Conservation (phyloP, 805 yeast species). For the Candida sakaeoensis region DNA sequence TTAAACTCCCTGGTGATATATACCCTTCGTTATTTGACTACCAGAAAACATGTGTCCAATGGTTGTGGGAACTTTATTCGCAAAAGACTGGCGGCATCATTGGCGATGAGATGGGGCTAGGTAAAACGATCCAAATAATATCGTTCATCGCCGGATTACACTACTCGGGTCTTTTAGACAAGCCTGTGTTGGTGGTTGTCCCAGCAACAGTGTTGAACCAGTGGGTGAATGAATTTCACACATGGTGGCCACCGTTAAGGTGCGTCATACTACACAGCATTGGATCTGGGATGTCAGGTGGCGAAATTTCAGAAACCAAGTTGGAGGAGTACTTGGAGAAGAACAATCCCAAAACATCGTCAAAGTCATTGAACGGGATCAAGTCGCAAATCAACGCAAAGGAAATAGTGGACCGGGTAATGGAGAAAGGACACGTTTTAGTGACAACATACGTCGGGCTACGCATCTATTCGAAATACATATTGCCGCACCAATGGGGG, state of each 20-base stretch:
- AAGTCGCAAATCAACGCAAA: constrained; percentile 38
- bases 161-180: constrained; percentile 67
- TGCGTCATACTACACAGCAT: constrained; percentile 85
- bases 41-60: constrained; percentile 94
- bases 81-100: constrained; percentile 93
- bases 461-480: constrained; percentile 56
- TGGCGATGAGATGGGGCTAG: constrained; percentile 98
- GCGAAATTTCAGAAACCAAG: constrained; percentile 37
- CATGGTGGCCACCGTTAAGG: constrained; percentile 97
- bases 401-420: constrained; percentile 53
- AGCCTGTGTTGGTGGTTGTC: constrained; percentile 84
- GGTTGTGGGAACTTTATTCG: constrained; percentile 91
- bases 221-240: constrained; percentile 95
- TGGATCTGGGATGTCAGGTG: constrained; percentile 72
- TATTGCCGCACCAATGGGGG: constrained; percentile 77
- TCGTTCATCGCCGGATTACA: constrained; percentile 90
- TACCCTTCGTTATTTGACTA: constrained; percentile 85
- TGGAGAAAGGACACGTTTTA: constrained; percentile 72
- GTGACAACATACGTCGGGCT: constrained; percentile 92
- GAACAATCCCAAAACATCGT: constrained; percentile 30
- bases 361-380: constrained; percentile 22
- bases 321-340: constrained; percentile 50
- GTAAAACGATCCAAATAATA: constrained; percentile 90
- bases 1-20: constrained; percentile 84
- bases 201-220: constrained; percentile 96